Percentiles rank a stretch among this genome's conserved stretches.
Conservation (phyloP, 1,284 basidiomycete genomes). For the Cryptococcus sp. region DNA sequence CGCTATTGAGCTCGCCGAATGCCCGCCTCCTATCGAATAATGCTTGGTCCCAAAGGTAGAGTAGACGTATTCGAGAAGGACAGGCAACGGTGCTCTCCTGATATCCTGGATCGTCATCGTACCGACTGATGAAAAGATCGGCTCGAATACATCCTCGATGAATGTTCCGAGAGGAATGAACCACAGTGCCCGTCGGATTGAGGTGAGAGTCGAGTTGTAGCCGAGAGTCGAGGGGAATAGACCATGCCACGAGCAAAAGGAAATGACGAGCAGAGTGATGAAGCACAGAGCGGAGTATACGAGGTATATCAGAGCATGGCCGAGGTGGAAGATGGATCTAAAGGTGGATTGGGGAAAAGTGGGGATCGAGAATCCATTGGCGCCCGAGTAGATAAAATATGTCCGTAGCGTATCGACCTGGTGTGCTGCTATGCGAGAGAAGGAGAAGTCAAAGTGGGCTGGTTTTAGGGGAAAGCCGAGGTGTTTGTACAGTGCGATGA, state of each 20-base stretch:
- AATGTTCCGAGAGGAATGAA: conserved; percentile 41
- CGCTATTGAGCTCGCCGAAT: conserved; percentile 27
- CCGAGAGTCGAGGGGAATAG: conserved; percentile 26
- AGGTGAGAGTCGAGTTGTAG: conserved; percentile 5
- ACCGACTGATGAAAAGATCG: conserved; percentile 66
- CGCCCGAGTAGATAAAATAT: conserved; percentile 61
- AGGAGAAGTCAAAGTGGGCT: conserved; percentile 63
- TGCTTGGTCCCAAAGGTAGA: conserved; percentile 35
- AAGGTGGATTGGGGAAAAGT: conserved; percentile 29
- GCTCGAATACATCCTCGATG: conserved; percentile 54
- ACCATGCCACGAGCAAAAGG: conserved; percentile 50
- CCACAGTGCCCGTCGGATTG: conserved; percentile 12
- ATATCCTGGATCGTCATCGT: conserved; percentile 49
- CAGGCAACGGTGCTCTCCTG: conserved; percentile 19
- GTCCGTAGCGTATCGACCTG: conserved; percentile 31
- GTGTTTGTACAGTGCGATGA: conserved; percentile 61
- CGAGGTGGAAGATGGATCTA: conserved; percentile 32
- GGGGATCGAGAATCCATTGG: conserved; percentile 54
- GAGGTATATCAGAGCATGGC: conserved; percentile 42
- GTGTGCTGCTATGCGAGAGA: conserved; percentile 49
- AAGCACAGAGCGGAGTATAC: conserved; percentile 53
- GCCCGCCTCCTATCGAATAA: conserved; percentile 25
- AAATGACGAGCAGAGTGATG: conserved; percentile 53
- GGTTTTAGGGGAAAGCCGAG: conserved; percentile 44
- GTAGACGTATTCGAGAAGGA: conserved; percentile 40